Percentiles rank a stretch among this genome's conserved stretches.
Conservation (phyloP, 1,139 yeast species). For the Wickerhamiella pararugosa region DNA sequence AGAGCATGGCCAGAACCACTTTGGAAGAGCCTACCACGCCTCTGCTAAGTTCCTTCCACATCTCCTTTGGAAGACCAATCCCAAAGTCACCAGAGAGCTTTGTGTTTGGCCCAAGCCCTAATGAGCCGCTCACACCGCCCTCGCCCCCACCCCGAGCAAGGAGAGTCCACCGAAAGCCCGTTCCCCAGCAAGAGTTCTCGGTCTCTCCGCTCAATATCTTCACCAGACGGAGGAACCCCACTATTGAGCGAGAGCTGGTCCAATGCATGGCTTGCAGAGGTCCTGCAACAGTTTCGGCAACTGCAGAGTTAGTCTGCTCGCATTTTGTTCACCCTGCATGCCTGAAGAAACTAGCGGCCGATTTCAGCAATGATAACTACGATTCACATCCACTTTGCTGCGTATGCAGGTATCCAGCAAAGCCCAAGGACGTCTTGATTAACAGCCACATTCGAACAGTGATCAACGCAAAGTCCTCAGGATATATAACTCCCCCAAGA, state of each 20-base stretch:
- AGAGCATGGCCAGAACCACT: no score
- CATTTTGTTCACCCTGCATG: slow-evolving; percentile 5
- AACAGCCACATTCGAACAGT: slow-evolving; percentile 2
- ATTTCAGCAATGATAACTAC: not conserved
- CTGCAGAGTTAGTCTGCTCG: slow-evolving; percentile 6
- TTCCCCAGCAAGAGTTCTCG: not conserved
- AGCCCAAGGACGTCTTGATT: slow-evolving; percentile 3
- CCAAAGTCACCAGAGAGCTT: no score
- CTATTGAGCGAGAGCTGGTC: slow-evolving; percentile 2
- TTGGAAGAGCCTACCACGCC: no score
- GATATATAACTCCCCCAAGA: not conserved
- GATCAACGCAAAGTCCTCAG: not conserved
- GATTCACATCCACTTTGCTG: slow-evolving; percentile 3
- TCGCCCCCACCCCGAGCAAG: not conserved
- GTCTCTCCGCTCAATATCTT: not conserved
- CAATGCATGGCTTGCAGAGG: slow-evolving; percentile 7
- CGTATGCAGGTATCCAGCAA: slow-evolving; percentile 6
- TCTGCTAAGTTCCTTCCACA: no score
- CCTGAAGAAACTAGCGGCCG: not conserved
- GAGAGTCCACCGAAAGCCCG: slow-evolving; percentile 2
- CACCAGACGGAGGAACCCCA: not conserved
- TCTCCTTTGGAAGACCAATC: no score
- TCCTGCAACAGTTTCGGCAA: not conserved
- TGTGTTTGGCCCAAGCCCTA: no score
- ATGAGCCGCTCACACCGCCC: not conserved